These are phyloP conservation scores for Cytidiella melzeri DNA, from an alignment of 768 basidiomycete species.

Conservation along the genomic window DNA sequence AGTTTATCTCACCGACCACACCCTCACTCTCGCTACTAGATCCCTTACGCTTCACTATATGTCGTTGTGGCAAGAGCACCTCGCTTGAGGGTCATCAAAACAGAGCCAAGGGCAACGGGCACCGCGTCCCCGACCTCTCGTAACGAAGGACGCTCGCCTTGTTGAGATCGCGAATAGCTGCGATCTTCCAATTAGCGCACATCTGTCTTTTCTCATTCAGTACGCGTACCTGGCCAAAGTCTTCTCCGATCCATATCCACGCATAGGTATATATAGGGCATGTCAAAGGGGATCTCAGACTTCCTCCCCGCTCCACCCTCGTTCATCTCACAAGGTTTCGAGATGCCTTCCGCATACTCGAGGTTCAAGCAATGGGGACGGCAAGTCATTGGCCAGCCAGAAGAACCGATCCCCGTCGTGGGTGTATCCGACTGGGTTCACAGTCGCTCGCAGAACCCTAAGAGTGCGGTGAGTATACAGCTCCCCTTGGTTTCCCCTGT, in stretches of 20 bases:
- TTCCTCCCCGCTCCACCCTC: background rate
- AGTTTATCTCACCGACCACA: too few species aligned
- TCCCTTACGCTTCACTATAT: too few species aligned
- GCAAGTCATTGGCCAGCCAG: conserved; percentile 53
- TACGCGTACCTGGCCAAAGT: background rate
- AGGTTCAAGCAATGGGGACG: conserved; percentile 46
- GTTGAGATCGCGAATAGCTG: too few species aligned
- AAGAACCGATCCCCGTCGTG: conserved; percentile 52
- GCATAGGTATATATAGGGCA: conserved; percentile 4
- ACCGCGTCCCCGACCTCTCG: too few species aligned
- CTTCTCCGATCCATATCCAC: conserved; percentile 3
- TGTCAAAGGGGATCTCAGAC: background rate
- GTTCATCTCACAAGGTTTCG: background rate
- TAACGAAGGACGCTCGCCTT: too few species aligned
- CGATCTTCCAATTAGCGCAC: too few species aligned
- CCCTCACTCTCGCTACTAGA: too few species aligned
- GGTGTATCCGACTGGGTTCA: conserved; percentile 51
- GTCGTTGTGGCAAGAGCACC: too few species aligned
- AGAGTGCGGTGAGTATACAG: conserved; percentile 37
- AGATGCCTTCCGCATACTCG: conserved; percentile 2
- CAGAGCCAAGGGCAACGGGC: too few species aligned
- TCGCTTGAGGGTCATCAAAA: too few species aligned
- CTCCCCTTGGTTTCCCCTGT: background rate
- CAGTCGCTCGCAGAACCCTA: conserved; percentile 38
- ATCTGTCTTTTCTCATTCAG: too few species aligned